Percentiles rank a stretch among this genome's conserved stretches.
Conservation (phyloP, 345 rosid species). For the Cardamine resedifolia region DNA sequence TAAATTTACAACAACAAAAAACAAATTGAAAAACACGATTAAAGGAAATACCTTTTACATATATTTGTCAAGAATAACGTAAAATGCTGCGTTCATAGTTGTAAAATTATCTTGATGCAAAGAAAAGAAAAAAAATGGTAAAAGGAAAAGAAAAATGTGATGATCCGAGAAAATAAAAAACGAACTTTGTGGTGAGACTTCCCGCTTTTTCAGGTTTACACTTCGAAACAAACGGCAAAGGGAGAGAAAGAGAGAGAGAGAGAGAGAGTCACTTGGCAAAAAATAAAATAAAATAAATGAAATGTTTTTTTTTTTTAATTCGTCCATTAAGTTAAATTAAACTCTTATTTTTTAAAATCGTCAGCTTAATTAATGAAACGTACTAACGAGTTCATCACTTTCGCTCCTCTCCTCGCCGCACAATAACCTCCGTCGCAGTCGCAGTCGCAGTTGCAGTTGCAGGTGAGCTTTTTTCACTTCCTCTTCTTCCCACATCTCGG, state of each 20-base stretch:
- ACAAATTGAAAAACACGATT: neutral
- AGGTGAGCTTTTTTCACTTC: neutral
- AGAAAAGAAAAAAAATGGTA: slow-evolving; percentile 10
- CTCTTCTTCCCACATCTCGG: neutral
- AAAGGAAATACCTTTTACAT: slow-evolving; percentile 23
- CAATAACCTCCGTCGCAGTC: neutral
- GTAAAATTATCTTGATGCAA: neutral
- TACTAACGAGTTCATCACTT: neutral
- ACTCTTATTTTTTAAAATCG: neutral
- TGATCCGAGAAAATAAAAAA: slow-evolving; percentile 41
- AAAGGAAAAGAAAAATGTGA: slow-evolving; percentile 27
- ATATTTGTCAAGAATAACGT: slow-evolving; percentile 15
- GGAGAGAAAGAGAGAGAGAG: neutral
- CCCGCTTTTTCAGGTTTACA: slow-evolving; percentile 35
- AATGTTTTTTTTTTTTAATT: neutral
- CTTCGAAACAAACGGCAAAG: neutral
- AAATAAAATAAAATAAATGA: neutral
- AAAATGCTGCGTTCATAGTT: slow-evolving; percentile 10
- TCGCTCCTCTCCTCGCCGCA: neutral
- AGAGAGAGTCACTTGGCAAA: slow-evolving; percentile 14
- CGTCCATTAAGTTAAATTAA: neutral
- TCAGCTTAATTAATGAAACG: neutral
- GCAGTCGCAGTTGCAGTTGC: neutral
- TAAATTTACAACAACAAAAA: neutral
- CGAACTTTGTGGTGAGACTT: slow-evolving; percentile 41